phyloP scores from a whole-genome alignment of 176 grass and related monocot species.

The Poa annua region DNA sequence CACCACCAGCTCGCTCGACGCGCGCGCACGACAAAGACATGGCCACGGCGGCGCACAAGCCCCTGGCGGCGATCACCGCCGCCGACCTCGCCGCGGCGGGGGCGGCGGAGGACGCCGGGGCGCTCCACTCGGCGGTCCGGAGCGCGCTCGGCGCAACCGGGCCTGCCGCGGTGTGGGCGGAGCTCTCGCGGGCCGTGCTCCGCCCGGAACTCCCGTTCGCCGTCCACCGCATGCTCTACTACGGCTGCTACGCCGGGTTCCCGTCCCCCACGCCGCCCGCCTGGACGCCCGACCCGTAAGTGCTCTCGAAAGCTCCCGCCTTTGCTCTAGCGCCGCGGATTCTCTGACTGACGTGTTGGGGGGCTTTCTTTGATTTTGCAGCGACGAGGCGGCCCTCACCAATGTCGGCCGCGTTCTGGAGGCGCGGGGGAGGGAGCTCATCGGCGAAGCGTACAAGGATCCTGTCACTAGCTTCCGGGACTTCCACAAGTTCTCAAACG shows the following conservation, averaged over 20 bases:
- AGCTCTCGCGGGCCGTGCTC: constrained; percentile 57
- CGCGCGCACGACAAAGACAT: constrained; percentile 11
- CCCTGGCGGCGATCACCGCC: constrained; percentile 58
- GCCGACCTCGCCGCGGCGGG: constrained; percentile 69
- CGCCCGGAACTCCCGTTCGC: constrained; percentile 65
- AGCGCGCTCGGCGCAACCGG: constrained; percentile 38
- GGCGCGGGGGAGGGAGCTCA: constrained; percentile 61
- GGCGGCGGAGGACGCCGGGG: constrained; percentile 41
- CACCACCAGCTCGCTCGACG: background rate
- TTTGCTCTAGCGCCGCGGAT: background rate
- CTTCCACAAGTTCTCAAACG: constrained; percentile 72
- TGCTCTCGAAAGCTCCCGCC: background rate
- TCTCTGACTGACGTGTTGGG: background rate
- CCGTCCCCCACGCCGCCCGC: constrained; percentile 69
- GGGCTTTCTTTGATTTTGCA: background rate
- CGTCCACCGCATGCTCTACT: constrained; percentile 93
- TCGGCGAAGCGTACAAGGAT: constrained; percentile 72
- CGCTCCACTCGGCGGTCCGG: constrained; percentile 47
- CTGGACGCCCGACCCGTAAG: constrained; percentile 80
- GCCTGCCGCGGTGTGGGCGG: constrained; percentile 59
- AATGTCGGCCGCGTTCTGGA: constrained; percentile 82
- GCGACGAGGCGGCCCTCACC: constrained; percentile 56
- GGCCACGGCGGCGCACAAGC: constrained; percentile 56
- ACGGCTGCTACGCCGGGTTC: constrained; percentile 71
- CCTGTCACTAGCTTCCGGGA: constrained; percentile 73